Evolutionary conservation across 345 rosid species (phyloP).

Genomic region (Jatropha curcas): DNA sequence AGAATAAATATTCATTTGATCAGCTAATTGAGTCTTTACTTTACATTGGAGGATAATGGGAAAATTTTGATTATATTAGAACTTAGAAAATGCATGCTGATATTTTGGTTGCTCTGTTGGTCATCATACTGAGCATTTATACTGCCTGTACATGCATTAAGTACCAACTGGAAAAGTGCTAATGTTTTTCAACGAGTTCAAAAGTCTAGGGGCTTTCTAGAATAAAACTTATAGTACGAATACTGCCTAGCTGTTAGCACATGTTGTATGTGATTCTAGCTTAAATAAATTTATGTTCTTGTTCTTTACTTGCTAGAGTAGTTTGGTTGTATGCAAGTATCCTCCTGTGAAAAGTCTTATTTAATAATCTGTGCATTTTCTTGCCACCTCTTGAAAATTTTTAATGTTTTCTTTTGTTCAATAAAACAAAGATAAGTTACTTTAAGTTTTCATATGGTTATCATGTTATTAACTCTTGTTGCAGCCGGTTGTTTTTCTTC

Average conservation of each 20-base stretch:
- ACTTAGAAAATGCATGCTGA: background rate
- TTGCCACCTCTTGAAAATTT: background rate
- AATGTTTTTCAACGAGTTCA: background rate
- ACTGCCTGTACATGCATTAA: background rate
- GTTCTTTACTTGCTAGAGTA: background rate
- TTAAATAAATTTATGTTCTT: background rate
- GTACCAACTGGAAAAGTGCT: background rate
- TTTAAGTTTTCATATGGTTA: background rate
- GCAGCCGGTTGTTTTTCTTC: constrained; percentile 96
- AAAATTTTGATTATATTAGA: too few relatives aligned
- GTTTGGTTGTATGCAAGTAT: background rate
- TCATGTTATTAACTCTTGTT: constrained; percentile 15
- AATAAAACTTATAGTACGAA: background rate
- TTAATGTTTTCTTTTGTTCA: background rate
- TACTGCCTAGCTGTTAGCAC: background rate
- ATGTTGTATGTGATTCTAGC: background rate
- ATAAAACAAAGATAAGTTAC: background rate
- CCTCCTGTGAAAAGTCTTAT: background rate
- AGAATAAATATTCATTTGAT: background rate
- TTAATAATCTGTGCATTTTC: constrained; percentile 2
- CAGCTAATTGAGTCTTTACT: too few relatives aligned
- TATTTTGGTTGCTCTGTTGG: background rate
- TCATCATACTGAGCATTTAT: background rate
- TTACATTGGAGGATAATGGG: background rate
- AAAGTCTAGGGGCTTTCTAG: background rate